phyloP scores from a whole-genome alignment of 768 basidiomycete genomes.

The Inosperma sp. region DNA sequence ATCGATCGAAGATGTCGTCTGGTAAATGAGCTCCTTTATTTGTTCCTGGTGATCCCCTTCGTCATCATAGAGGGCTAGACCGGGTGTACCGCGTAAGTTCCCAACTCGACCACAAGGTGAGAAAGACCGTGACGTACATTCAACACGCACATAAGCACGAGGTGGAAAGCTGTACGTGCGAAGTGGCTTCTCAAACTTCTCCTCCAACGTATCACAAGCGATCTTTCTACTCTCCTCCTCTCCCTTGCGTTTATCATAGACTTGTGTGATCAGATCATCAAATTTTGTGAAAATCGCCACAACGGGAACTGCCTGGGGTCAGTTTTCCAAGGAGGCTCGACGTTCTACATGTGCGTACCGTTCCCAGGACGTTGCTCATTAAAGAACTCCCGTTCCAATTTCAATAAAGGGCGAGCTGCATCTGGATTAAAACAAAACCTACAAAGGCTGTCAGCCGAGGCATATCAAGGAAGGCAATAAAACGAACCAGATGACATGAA shows the following conservation, averaged over 20 bases:
- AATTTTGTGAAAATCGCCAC: conserved; percentile 37
- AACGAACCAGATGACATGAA: conserved; percentile 39
- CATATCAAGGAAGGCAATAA: not conserved
- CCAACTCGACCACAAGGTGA: not conserved
- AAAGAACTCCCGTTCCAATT: conserved; percentile 30
- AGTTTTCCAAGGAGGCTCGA: not conserved
- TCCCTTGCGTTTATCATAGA: conserved; percentile 14
- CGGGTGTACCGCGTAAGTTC: conserved; percentile 2
- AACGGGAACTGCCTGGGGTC: conserved; percentile 30
- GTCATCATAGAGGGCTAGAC: conserved; percentile 20
- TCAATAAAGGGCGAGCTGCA: conserved; percentile 22
- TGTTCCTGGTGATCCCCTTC: conserved; percentile 15
- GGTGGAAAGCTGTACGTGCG: conserved; percentile 16
- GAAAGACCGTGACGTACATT: conserved; percentile 13
- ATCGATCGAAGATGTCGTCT: conserved; percentile 16
- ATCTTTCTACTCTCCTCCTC: conserved; percentile 11
- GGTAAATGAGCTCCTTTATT: conserved; percentile 10
- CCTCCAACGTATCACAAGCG: conserved; percentile 13
- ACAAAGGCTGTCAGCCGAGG: not conserved
- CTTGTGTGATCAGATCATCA: conserved; percentile 26
- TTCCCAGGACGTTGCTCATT: conserved; percentile 20
- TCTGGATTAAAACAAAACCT: conserved; percentile 39
- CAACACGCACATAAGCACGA: conserved; percentile 13
- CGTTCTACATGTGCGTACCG: conserved; percentile 17
- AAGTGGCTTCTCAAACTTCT: conserved; percentile 16